These are phyloP conservation scores for Yamadazyma siamensis DNA, from an alignment of 1,139 yeast genomes.

Conservation along the genomic window DNA sequence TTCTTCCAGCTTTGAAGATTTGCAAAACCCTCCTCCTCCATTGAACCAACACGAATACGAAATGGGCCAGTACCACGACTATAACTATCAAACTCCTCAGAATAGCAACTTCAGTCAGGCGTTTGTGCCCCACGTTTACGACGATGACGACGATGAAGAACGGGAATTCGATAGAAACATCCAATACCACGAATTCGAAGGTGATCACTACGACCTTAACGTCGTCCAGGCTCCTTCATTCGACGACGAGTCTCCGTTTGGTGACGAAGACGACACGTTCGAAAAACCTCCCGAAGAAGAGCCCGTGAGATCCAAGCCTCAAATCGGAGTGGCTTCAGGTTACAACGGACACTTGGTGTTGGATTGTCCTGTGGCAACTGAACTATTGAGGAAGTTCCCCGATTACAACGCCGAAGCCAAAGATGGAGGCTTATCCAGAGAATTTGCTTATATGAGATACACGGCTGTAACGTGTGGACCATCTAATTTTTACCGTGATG, in stretches of 20 bases:
- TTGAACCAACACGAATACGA: constrained; percentile 20
- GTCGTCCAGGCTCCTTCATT: constrained; percentile 27
- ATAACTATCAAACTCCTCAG: constrained; percentile 11
- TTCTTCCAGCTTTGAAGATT: constrained; percentile 11
- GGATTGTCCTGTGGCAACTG: constrained; percentile 51
- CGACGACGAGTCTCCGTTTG: constrained; percentile 30
- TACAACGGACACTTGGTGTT: constrained; percentile 48
- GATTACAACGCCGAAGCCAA: constrained; percentile 31
- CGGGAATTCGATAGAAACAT: constrained; percentile 39
- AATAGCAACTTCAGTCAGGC: constrained; percentile 30
- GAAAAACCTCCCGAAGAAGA: constrained; percentile 33
- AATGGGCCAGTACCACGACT: constrained; percentile 25
- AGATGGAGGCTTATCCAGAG: constrained; percentile 45
- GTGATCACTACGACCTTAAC: constrained; percentile 44
- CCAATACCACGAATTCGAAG: constrained; percentile 39
- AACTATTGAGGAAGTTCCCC: constrained; percentile 41
- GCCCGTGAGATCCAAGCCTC: constrained; percentile 35
- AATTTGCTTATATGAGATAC: constrained; percentile 48
- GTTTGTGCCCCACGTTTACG: constrained; percentile 47
- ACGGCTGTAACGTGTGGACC: constrained; percentile 52
- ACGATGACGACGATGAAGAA: constrained; percentile 43
- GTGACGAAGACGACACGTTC: constrained; percentile 25
- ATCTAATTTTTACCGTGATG: constrained; percentile 43
- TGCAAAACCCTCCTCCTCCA: constrained; percentile 13
- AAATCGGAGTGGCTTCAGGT: constrained; percentile 38